Evolutionary conservation across 2,329 filamentous ascomycete genomes (phyloP).

Genomic region (Fusarium transvaalense): DNA sequence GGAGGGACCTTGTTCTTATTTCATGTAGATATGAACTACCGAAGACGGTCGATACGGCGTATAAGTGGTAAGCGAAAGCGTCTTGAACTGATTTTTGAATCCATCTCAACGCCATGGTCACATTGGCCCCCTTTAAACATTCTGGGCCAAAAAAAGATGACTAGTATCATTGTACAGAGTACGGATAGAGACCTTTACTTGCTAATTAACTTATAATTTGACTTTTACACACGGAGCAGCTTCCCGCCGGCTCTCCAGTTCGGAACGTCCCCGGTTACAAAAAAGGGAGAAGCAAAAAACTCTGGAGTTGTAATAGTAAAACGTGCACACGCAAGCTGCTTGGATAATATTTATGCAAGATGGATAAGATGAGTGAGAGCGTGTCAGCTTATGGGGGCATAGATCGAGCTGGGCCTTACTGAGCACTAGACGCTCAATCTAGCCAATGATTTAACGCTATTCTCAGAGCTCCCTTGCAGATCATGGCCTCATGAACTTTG

Average conservation of each 20-base stretch:
- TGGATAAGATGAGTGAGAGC: constrained; percentile 9
- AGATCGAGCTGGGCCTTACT: not conserved
- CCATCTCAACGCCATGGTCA: constrained; percentile 29
- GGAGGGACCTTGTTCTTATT: constrained; percentile 12
- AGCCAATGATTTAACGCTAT: constrained; percentile 32
- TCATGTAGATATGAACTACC: constrained; percentile 25
- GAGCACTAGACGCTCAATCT: not conserved
- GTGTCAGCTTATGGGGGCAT: constrained; percentile 25
- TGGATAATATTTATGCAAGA: constrained; percentile 20
- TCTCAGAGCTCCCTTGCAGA: constrained; percentile 23
- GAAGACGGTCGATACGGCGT: constrained; percentile 17
- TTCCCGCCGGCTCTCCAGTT: constrained; percentile 14
- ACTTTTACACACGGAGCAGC: constrained; percentile 16
- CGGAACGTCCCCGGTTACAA: constrained; percentile 29
- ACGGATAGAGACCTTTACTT: not conserved
- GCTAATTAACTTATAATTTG: constrained; percentile 3
- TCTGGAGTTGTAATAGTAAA: constrained; percentile 24
- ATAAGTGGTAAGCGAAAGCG: constrained; percentile 41
- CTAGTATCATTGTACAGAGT: not conserved
- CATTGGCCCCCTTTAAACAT: constrained; percentile 18
- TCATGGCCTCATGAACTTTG: not conserved
- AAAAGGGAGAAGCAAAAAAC: constrained; percentile 23
- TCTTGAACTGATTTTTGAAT: not conserved
- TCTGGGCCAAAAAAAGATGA: not conserved
- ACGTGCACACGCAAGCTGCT: constrained; percentile 40